Percentiles rank a stretch among this genome's conserved stretches.
These are phyloP conservation scores for Irpex rosettiformis DNA, from an alignment of 1,284 basidiomycete genomes.

Conservation along the genomic window DNA sequence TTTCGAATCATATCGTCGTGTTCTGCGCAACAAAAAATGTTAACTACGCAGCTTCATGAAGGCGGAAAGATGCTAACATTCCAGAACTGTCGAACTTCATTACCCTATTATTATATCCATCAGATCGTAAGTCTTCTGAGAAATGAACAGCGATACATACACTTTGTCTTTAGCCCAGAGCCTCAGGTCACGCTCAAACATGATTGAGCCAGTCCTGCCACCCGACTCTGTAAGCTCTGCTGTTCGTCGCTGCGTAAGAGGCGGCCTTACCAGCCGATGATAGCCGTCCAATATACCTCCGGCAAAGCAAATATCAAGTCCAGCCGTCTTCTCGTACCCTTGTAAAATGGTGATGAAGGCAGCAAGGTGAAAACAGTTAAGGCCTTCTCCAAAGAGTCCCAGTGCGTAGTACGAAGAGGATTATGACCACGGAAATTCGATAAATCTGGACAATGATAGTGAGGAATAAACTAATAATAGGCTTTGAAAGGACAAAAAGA, in stretches of 20 bases:
- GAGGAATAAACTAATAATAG: not conserved
- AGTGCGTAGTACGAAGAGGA: slow-evolving; percentile 48
- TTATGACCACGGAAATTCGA: slow-evolving; percentile 55
- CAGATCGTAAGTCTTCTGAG: not conserved
- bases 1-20: slow-evolving; percentile 60
- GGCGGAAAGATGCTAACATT: slow-evolving; percentile 44
- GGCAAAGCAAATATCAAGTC: slow-evolving; percentile 74
- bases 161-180: slow-evolving; percentile 64
- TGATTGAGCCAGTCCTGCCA: slow-evolving; percentile 79
- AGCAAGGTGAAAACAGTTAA: slow-evolving; percentile 67
- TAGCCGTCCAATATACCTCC: slow-evolving; percentile 72
- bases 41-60: not conserved
- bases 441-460: slow-evolving; percentile 36
- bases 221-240: no score
- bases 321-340: slow-evolving; percentile 52
- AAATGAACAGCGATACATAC: slow-evolving; percentile 28
- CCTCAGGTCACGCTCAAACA: slow-evolving; percentile 79
- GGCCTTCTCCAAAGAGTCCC: slow-evolving; percentile 70
- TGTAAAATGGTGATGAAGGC: slow-evolving; percentile 22
- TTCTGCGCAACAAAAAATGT: slow-evolving; percentile 34
- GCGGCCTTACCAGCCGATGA: slow-evolving; percentile 77
- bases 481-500: not conserved
- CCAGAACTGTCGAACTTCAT: slow-evolving; percentile 80
- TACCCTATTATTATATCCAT: slow-evolving; percentile 40
- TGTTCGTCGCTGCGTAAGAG: no score